Evolutionary conservation across 108 stramenopile species (phyloP), one percentile per base, ranked within the genome.

Genomic region (Licmophora abbreviata): DNA sequence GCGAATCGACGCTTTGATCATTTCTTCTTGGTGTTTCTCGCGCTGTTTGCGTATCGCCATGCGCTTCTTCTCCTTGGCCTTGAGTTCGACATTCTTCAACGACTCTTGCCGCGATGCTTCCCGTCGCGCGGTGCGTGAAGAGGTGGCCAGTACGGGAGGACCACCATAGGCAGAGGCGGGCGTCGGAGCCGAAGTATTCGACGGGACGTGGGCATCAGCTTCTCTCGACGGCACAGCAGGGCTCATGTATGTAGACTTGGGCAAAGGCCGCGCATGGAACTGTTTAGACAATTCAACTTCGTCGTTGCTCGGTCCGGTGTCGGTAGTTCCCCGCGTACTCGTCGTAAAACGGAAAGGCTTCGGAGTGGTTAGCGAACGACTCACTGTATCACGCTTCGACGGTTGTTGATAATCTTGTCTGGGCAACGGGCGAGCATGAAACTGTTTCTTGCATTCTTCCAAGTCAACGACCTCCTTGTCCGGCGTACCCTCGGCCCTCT

Each of bases 281-380:
- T 51, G 50, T 51, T 51, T 51, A 23, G 1, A 15, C 1, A 50
- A 3, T 32, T 42, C 42, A 18, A 25, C 51, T 31, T 51, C 51
- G 30, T 51, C 51, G n/a, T n/a, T n/a, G n/a, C n/a, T n/a, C 15
- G 31, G 32, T 4, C 12, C 23, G 6, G 29, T 15, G 15, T 15
- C 17, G 22, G 43, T n/a, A 10, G 34, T 35, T n/a, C 32, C 46
- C 17, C n/a, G 48, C 14, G 22, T 48, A 3, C 11, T 24, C 32
- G 25, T 24, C 21, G 50, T 25, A 28, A 69, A 52, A 8, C 55
- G 35, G 32, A 62, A 62, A 1, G 69, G 69, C 26, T 64, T 44
- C 0, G 69, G 63, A 44, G 44, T 52, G 10, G 63, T 72, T 21
- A 58, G 11, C 0, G n/a, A n/a, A n/a, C n/a, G n/a, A n/a, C n/a